These are phyloP conservation scores for Camillea tinctor DNA, from an alignment of 2,329 filamentous ascomycete genomes.

Conservation along the genomic window DNA sequence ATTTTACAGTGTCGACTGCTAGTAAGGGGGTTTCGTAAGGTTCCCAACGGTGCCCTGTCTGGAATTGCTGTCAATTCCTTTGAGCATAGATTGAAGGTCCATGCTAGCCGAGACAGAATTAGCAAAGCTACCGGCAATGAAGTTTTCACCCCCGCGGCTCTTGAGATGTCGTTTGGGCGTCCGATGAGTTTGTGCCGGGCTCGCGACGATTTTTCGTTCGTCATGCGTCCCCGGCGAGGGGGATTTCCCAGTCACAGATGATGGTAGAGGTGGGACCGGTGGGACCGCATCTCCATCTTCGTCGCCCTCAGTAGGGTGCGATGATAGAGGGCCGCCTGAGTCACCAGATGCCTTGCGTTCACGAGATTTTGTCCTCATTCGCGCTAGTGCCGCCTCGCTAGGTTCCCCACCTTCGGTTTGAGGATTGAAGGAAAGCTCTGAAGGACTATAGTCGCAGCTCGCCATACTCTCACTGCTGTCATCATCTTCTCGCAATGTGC, in stretches of 20 bases:
- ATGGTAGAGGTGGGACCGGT: conserved; percentile 56
- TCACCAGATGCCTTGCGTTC: conserved; percentile 30
- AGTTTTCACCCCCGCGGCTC: conserved; percentile 31
- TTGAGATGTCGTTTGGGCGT: conserved; percentile 24
- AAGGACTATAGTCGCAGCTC: conserved; percentile 67
- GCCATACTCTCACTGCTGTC: conserved; percentile 67
- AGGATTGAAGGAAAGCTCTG: conserved; percentile 63
- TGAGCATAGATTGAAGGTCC: conserved; percentile 35
- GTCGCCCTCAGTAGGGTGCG: conserved; percentile 29
- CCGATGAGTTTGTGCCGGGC: conserved; percentile 38
- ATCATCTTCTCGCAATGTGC: conserved; percentile 40
- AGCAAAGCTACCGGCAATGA: conserved; percentile 21
- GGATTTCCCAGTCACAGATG: conserved; percentile 25
- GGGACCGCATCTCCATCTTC: conserved; percentile 44
- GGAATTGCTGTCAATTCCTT: conserved; percentile 35
- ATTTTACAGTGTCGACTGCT: conserved; percentile 8
- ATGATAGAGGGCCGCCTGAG: conserved; percentile 27
- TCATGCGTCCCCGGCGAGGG: conserved; percentile 18
- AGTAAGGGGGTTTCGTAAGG: conserved; percentile 34
- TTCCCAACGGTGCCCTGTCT: conserved; percentile 33
- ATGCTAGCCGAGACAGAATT: conserved; percentile 22
- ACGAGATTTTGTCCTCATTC: conserved; percentile 29
- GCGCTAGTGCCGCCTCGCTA: conserved; percentile 21
- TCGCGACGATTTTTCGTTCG: conserved; percentile 29
- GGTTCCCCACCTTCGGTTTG: conserved; percentile 31